Conservation (phyloP, 192 early-diverging fungal genomes). For the Backusella sp. region DNA sequence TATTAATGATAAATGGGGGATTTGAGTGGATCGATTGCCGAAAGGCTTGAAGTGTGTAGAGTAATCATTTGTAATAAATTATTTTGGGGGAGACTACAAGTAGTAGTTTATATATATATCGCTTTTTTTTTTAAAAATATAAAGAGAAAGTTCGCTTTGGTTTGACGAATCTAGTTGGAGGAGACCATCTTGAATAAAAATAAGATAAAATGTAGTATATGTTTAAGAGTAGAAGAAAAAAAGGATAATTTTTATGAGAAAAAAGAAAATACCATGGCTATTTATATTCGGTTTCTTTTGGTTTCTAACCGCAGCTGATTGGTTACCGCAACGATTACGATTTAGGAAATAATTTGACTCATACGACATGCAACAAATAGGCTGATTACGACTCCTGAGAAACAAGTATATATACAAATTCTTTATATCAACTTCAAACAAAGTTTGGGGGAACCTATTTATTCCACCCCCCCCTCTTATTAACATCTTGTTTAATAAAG, state of each 20-base stretch:
- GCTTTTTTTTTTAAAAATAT: not conserved
- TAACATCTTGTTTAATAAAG: not conserved
- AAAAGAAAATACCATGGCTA: not conserved
- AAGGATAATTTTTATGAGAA: not conserved
- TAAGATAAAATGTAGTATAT: not conserved
- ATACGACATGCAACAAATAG: not conserved
- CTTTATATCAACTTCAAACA: not conserved
- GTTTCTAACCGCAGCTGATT: not conserved
- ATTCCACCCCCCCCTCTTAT: not conserved
- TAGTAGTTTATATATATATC: not conserved
- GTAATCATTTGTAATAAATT: conserved; percentile 8
- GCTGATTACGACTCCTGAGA: not conserved
- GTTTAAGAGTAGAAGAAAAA: not conserved
- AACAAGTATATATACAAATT: not conserved
- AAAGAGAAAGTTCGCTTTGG: conserved; percentile 1
- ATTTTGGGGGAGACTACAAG: not conserved
- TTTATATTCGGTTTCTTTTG: conserved; percentile 3
- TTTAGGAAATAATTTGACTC: conserved; percentile 8
- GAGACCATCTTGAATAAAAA: not conserved
- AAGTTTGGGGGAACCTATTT: not conserved
- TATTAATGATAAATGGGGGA: conserved; percentile 10
- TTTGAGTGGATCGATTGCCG: conserved; percentile 7
- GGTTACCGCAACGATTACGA: not conserved
- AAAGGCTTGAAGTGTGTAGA: not conserved
- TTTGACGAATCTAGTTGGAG: conserved; percentile 2